Base-by-base conservation (phyloP, 164 flowering plant genomes). In the Vitis cinerea region DNA sequence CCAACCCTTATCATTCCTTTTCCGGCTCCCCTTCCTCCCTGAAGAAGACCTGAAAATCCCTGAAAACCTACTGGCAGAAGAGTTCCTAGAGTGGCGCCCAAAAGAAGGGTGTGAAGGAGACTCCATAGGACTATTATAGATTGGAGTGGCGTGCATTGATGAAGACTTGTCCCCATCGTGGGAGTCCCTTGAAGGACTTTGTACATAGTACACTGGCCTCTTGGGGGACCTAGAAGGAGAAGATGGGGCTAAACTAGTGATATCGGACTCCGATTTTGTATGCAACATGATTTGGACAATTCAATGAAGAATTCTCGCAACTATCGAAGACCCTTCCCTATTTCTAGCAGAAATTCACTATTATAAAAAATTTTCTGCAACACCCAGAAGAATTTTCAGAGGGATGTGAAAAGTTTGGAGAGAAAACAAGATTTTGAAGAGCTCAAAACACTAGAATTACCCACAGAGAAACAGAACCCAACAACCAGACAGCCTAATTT, bases 171-270 rank as follows among this genome's bases (percentile, higher is more conserved):
- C 98, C 1, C 96, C 99, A 84, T 95, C 98, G 11, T 91, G 94
- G n/a, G 97, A 92, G 65, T 92, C 97, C 53, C 99, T 73, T 3
- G 99, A 92, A 16, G 99, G 99, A 72, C 99, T 95, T 75, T 95
- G 99, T 11, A 92, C 97, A 71, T 76, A 95, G 75, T 92, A 95
- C 11, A 82, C 93, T 7, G 88, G 86, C 31, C 94, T 75, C 71
- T 92, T 92, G 2, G 97, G 98, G 51, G 95, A 91, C 72, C 97
- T 78, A n/a, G 97, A 83, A 1, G 99, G 98, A 1, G 99, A 95
- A 8, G 99, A 92, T 62, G 97, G 92, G 7, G 94, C 97, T 61
- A 90, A 78, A 71, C 98, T 95, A 8, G 99, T 88, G 9, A 90
- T 70, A 73, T 95, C 99, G 0, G 99, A 92, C 27, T 95, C 99